Percentiles rank a stretch among this genome's conserved stretches.
Evolutionary conservation across 1,139 yeast species (phyloP).

Genomic region (Schwanniomyces etchellsii): DNA sequence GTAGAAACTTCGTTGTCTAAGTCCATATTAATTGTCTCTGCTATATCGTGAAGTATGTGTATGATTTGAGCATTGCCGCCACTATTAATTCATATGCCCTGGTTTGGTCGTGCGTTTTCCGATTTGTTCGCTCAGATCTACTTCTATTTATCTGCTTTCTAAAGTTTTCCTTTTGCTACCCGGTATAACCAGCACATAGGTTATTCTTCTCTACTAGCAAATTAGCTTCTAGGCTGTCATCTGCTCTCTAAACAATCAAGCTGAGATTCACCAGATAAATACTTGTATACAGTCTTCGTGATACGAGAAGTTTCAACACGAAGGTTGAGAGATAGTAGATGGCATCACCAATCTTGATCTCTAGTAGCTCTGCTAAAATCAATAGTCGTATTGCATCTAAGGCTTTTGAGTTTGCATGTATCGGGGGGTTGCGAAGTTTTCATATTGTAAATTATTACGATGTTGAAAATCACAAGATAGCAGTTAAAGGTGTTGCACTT

Average conservation of each 20-base stretch:
- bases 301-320: too few relatives aligned
- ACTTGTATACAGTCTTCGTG: too few relatives aligned
- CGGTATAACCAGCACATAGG: too few relatives aligned
- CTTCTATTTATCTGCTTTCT: too few relatives aligned
- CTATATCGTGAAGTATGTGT: background rate
- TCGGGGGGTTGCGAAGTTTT: conserved; percentile 45
- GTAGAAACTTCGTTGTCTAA: conserved; percentile 50
- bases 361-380: conserved; percentile 22
- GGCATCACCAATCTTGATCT: conserved; percentile 21
- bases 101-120: conserved; percentile 2
- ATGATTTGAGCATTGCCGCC: conserved; percentile 5
- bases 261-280: too few relatives aligned
- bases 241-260: too few relatives aligned
- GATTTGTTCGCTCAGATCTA: background rate
- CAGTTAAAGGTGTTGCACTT: conserved; percentile 23
- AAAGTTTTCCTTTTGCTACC: too few relatives aligned
- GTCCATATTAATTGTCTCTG: conserved; percentile 24
- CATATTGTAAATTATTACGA: conserved; percentile 37
- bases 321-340: too few relatives aligned
- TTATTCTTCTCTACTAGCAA: too few relatives aligned
- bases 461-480: conserved; percentile 27
- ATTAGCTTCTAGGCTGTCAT: too few relatives aligned
- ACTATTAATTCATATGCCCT: too few relatives aligned
- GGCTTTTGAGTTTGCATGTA: conserved; percentile 18
- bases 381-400: conserved; percentile 42